phyloP scores from a whole-genome alignment of 306 rosid genomes.

The Cicer yamashitae region DNA sequence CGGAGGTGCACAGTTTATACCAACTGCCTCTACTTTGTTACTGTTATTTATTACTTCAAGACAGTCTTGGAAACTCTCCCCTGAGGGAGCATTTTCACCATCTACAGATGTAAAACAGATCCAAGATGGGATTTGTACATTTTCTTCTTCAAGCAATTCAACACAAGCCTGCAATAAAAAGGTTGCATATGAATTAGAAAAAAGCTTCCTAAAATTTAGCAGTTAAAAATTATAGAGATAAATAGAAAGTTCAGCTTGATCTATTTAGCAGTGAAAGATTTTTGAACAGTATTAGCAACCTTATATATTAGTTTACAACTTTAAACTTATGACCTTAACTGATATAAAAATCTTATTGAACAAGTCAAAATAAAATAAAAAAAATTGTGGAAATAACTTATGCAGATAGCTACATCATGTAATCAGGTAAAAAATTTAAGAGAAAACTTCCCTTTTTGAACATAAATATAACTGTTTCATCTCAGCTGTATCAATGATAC shows the following conservation, averaged over 20 bases:
- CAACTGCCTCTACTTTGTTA: constrained; percentile 73
- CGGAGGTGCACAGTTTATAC: constrained; percentile 92
- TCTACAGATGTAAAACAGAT: constrained; percentile 86
- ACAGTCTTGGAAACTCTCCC: constrained; percentile 83
- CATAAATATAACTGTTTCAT: background rate
- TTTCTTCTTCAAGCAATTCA: constrained; percentile 88
- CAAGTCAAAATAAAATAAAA: background rate
- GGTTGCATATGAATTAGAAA: constrained; percentile 11
- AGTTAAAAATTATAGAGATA: background rate
- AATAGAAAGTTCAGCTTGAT: background rate
- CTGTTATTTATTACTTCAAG: constrained; percentile 63
- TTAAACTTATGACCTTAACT: too few species aligned
- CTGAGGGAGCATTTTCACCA: constrained; percentile 85
- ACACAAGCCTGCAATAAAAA: constrained; percentile 64
- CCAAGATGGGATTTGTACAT: constrained; percentile 76
- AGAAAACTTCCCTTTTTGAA: background rate
- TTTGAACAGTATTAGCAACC: background rate
- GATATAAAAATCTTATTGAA: background rate
- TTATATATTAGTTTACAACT: background rate
- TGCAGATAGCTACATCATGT: background rate
- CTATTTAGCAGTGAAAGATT: background rate
- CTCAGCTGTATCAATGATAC: background rate
- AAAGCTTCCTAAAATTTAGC: background rate
- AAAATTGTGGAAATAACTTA: constrained; percentile 1
- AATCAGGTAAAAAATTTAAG: background rate